These are phyloP conservation scores for Pseudocohnilembus persalinus DNA, from an alignment of 169 alveolate species.

Conservation along the genomic window DNA sequence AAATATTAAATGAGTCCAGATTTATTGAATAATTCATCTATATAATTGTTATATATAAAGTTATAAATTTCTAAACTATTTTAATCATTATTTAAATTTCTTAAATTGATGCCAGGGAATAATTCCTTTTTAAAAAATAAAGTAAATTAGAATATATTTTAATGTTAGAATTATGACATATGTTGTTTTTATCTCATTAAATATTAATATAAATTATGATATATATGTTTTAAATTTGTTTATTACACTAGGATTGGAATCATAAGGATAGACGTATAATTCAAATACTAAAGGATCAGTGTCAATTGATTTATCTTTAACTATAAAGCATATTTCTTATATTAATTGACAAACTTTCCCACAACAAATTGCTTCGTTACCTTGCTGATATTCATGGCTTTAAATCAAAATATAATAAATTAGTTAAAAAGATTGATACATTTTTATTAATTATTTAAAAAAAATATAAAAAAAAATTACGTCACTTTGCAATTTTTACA, in stretches of 20 bases:
- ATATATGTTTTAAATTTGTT: too few species aligned
- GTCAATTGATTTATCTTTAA: neutral
- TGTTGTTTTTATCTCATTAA: too few species aligned
- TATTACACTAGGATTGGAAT: neutral
- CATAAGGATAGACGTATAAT: neutral
- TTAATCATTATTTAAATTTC: neutral
- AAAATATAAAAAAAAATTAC: neutral
- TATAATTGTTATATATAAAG: neutral
- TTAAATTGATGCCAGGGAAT: neutral
- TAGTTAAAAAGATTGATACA: neutral
- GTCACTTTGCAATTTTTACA: neutral
- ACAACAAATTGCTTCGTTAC: neutral
- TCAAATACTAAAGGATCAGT: neutral
- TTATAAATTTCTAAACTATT: too few species aligned
- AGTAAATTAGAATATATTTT: too few species aligned
- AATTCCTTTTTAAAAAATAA: neutral
- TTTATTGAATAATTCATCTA: too few species aligned
- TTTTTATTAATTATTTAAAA: too few species aligned
- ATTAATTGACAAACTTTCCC: neutral
- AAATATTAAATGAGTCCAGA: neutral
- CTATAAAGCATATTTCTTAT: neutral
- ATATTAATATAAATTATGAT: too few species aligned
- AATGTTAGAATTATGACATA: too few species aligned
- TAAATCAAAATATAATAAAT: too few species aligned
- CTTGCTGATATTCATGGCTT: too few species aligned